Evolutionary conservation across 2,329 filamentous ascomycete species (phyloP).

Genomic region (Zymoseptoria pseudotritici): DNA sequence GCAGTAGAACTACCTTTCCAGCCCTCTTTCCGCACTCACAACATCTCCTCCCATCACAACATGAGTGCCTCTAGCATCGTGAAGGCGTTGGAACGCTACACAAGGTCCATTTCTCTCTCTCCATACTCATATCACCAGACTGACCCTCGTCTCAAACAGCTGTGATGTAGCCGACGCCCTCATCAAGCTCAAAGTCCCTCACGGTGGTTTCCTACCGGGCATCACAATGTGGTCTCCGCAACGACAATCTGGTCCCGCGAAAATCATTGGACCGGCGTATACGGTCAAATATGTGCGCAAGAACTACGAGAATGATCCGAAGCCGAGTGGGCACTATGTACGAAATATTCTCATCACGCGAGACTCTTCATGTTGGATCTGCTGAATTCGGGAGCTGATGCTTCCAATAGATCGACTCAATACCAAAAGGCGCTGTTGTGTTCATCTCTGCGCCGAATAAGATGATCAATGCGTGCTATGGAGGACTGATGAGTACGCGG

Average conservation of each 20-base stretch:
- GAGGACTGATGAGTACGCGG: conserved; percentile 47
- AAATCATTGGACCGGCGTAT: conserved; percentile 49
- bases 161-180: conserved; percentile 49
- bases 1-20: too few species aligned
- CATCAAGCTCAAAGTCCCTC: conserved; percentile 37
- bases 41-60: background rate
- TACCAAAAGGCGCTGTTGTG: conserved; percentile 42
- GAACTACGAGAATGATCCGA: conserved; percentile 39
- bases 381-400: background rate
- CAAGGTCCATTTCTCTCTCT: conserved; percentile 12
- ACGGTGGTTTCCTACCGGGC: conserved; percentile 49
- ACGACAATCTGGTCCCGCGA: conserved; percentile 44
- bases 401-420: conserved; percentile 40
- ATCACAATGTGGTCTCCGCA: conserved; percentile 49
- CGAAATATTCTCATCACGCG: conserved; percentile 2
- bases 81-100: conserved; percentile 19
- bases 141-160: conserved; percentile 20
- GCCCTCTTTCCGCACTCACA: background rate
- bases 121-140: background rate
- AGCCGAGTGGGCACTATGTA: conserved; percentile 43
- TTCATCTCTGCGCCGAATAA: conserved; percentile 45
- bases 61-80: conserved; percentile 15
- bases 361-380: background rate
- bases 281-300: conserved; percentile 47
- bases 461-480: conserved; percentile 47